A percentile compares a stretch with the other conserved stretches of the same genome.
phyloP scores from a whole-genome alignment of 257 asterid genomes.

The Hygrophila difformis region DNA sequence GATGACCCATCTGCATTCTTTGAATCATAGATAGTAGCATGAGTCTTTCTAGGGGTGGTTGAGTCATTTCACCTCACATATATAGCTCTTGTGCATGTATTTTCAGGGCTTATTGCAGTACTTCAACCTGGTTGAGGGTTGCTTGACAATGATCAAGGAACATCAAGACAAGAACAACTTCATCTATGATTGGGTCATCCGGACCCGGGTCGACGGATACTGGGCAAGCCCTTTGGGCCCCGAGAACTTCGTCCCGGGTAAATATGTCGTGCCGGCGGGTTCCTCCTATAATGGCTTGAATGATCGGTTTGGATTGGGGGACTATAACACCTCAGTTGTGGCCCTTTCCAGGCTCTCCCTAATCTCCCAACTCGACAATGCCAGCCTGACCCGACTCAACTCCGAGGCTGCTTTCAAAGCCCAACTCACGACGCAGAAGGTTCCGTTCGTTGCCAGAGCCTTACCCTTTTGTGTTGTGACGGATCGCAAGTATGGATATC shows the following conservation, averaged over 20 bases:
- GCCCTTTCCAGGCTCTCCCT: conserved; percentile 86
- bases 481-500: conserved; percentile 56
- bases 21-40: too few relatives aligned
- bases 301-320: conserved; percentile 87
- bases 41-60: neutral
- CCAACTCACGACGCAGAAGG: conserved; percentile 49
- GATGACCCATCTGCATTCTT: too few relatives aligned
- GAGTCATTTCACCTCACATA: neutral
- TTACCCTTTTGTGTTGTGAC: conserved; percentile 77
- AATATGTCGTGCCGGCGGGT: conserved; percentile 71
- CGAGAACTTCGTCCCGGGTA: conserved; percentile 52
- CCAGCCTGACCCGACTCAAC: conserved; percentile 55
- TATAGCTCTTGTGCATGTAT: neutral
- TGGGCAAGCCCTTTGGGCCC: conserved; percentile 63
- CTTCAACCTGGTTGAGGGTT: conserved; percentile 81
- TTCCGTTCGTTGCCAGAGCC: conserved; percentile 30
- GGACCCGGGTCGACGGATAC: conserved; percentile 85
- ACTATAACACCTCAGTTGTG: conserved; percentile 56
- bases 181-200: conserved; percentile 84
- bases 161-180: conserved; percentile 61
- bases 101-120: conserved; percentile 85
- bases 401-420: conserved; percentile 85
- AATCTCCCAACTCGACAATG: conserved; percentile 53
- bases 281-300: conserved; percentile 82
- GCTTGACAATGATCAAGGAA: conserved; percentile 53